Percentiles rank a stretch among this genome's conserved stretches.
Evolutionary conservation across 352 stramenopile species (phyloP).

Genomic region (Globisporangium barbulae): DNA sequence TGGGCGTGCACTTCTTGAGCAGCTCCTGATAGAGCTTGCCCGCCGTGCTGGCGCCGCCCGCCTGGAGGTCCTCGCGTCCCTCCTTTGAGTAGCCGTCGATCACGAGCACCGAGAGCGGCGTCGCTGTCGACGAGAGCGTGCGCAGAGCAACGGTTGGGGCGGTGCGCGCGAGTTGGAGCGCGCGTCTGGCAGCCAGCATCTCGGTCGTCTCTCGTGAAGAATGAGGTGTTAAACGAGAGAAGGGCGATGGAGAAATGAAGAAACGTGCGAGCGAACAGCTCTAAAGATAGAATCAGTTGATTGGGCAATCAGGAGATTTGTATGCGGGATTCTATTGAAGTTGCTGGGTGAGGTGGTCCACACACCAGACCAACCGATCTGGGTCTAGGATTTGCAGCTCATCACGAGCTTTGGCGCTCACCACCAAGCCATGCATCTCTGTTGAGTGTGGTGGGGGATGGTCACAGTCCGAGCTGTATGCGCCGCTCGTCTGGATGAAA

Average conservation of each 20-base stretch:
- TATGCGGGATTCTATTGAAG: background rate
- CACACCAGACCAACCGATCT: background rate
- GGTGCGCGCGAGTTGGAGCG: constrained; percentile 9
- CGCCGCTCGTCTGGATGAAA: background rate
- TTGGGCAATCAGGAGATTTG: constrained; percentile 4
- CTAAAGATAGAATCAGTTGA: constrained; percentile 7
- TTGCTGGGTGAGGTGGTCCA: background rate
- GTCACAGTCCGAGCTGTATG: no score
- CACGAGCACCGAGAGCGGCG: constrained; percentile 59
- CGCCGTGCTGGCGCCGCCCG: constrained; percentile 58
- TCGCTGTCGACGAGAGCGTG: constrained; percentile 22
- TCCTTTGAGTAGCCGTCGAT: constrained; percentile 79
- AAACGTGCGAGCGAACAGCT: background rate
- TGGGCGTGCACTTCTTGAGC: constrained; percentile 54
- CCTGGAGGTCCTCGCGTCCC: constrained; percentile 60
- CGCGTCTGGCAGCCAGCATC: constrained; percentile 7
- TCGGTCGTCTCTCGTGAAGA: background rate
- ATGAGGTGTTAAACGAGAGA: background rate
- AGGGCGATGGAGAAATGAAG: background rate
- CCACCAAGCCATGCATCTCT: background rate
- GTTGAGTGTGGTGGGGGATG: background rate
- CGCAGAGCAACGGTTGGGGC: background rate
- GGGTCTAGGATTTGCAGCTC: background rate
- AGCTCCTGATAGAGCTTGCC: constrained; percentile 68
- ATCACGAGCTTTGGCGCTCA: no score